Base-by-base conservation (phyloP, 306 rosid genomes). In the Astragalus membranaceus region DNA sequence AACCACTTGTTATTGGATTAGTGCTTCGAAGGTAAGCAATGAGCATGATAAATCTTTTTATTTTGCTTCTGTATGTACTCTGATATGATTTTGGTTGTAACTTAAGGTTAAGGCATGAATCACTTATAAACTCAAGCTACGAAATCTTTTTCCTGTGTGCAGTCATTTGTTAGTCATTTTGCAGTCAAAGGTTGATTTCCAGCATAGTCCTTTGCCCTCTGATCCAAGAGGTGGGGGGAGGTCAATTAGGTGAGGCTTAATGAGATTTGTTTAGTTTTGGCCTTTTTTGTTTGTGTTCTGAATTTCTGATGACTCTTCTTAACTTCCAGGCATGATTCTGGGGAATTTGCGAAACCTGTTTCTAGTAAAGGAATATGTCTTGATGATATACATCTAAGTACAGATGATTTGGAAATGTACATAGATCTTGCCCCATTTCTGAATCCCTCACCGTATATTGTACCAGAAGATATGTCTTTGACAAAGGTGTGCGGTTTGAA, bases 341-440 rank as follows among this genome's bases (percentile, higher is more conserved):
- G 78, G 66, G 97, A 90, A 75, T 94, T 94, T 74, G 87, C 92
- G 61, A 94, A 94, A 85, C 98, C 97, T 75, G 96, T 92, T 74
- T 88, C 98, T 46, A 88, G 92, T 84, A 90, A 90, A 84, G 97
- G 98, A 75, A 64, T 87, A 81, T 75, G 83, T 29, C 84, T 90
- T 68, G 85, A 86, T 60, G 97, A 90, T 83, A 81, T 94, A 81
- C 82, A 83, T 81, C 85, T 88, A 17, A 88, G 85, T 74, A 80
- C 96, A 61, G 98, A 94, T 61, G 98, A 94, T 90, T 64, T 88
- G 74, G 97, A 90, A 84, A 94, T 90, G 98, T 94, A 87, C 92
- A 83, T 94, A 46, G 97, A 94, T 83, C 96, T 94, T 56, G 85
- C 86, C 44, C 97, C 96, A 26, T 94, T 81, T 85, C 72, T 94